Evolutionary conservation across 2,329 filamentous ascomycete genomes (phyloP).

Genomic region (Trematosphaeria pertusa): DNA sequence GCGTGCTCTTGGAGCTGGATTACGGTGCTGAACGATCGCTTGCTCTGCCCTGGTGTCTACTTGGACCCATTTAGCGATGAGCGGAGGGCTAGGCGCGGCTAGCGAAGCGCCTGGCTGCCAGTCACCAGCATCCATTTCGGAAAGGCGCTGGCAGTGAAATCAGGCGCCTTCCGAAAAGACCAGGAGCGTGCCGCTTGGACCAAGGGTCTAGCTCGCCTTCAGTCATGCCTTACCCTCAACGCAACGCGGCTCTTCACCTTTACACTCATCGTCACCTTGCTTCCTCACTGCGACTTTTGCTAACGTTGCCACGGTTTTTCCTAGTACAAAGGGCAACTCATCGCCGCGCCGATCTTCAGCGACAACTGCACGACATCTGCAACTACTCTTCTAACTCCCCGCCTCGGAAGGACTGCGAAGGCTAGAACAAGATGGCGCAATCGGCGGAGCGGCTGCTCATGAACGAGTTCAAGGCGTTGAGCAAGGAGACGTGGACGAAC

Average conservation of each 20-base stretch:
- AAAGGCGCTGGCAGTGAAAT: not conserved
- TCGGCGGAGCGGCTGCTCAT: conserved; percentile 81
- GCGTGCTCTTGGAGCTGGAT: no score
- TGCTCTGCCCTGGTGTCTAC: no score
- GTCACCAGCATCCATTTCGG: not conserved
- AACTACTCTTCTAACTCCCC: no score
- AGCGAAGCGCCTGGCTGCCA: not conserved
- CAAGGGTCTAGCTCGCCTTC: not conserved
- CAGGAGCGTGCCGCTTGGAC: not conserved
- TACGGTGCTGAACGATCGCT: no score
- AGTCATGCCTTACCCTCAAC: not conserved
- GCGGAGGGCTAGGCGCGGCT: not conserved
- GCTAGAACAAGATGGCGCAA: conserved; percentile 32
- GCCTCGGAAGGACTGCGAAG: not conserved
- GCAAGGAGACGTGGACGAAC: conserved; percentile 92
- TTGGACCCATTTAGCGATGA: no score
- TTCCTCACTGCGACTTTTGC: no score
- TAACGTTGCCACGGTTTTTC: no score
- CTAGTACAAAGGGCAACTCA: no score
- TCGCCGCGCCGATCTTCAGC: no score
- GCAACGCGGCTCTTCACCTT: no score
- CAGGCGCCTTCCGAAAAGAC: not conserved
- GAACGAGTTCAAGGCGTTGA: conserved; percentile 82
- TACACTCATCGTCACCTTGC: no score
- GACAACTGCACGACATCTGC: no score